Percentiles rank a stretch among this genome's conserved stretches.
These are phyloP conservation scores for Lecanicillium sp. DNA, from an alignment of 2,329 filamentous ascomycete species.

Conservation along the genomic window DNA sequence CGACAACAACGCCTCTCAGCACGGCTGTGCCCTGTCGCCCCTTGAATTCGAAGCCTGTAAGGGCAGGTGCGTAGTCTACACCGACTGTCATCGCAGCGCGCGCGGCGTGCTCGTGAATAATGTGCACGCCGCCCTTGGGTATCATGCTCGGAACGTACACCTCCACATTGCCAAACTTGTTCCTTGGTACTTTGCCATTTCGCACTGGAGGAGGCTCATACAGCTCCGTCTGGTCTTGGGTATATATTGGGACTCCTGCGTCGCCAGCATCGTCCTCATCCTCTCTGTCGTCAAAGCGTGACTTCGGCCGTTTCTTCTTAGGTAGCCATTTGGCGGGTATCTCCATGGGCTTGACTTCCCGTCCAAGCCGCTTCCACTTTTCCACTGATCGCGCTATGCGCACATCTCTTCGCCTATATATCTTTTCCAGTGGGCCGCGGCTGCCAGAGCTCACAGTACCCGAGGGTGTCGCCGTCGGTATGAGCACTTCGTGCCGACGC, in stretches of 20 bases:
- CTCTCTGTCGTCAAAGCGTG: constrained; percentile 17
- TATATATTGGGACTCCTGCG: constrained; percentile 51
- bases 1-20: constrained; percentile 69
- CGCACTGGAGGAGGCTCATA: constrained; percentile 73
- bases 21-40: constrained; percentile 82
- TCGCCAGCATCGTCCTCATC: constrained; percentile 19
- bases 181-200: constrained; percentile 72
- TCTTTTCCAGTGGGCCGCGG: constrained; percentile 58
- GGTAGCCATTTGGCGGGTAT: constrained; percentile 72
- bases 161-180: constrained; percentile 90
- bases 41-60: constrained; percentile 84
- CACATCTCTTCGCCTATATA: constrained; percentile 79
- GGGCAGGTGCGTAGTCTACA: constrained; percentile 81
- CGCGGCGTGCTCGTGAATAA: constrained; percentile 52
- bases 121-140: constrained; percentile 69
- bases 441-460: constrained; percentile 70
- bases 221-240: constrained; percentile 56
- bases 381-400: constrained; percentile 70
- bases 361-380: constrained; percentile 84
- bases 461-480: constrained; percentile 59
- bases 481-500: constrained; percentile 72
- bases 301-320: constrained; percentile 31
- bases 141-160: constrained; percentile 91
- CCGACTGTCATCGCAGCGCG: constrained; percentile 68
- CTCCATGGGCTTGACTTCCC: constrained; percentile 70